Conservation (phyloP, 2,329 filamentous ascomycete species). For the Zymoseptoria crescenta region DNA sequence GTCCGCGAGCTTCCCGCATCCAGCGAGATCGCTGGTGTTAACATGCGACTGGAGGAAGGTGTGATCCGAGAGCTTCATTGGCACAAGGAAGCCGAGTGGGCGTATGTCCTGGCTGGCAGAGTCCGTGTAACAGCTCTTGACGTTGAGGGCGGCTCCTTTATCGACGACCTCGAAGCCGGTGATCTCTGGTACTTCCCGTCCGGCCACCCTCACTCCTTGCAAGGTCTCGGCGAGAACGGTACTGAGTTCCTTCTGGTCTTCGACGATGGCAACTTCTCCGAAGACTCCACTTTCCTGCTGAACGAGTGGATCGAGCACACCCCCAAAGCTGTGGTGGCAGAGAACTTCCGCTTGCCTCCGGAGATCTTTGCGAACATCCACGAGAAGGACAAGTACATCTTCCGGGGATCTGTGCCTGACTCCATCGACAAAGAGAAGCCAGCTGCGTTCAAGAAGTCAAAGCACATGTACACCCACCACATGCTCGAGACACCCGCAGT, state of each 20-base stretch:
- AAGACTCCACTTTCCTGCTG: slow-evolving; percentile 63
- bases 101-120: slow-evolving; percentile 58
- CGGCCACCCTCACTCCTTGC: slow-evolving; percentile 68
- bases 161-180: slow-evolving; percentile 67
- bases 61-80: slow-evolving; percentile 72
- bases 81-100: slow-evolving; percentile 77
- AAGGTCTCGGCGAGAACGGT: slow-evolving; percentile 60
- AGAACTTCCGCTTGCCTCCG: slow-evolving; percentile 67
- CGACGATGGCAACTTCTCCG: slow-evolving; percentile 52
- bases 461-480: slow-evolving; percentile 61
- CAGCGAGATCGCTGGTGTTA: slow-evolving; percentile 66
- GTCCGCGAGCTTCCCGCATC: slow-evolving; percentile 56
- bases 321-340: slow-evolving; percentile 60
- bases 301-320: slow-evolving; percentile 69
- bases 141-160: slow-evolving; percentile 66
- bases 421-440: slow-evolving; percentile 60
- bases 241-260: slow-evolving; percentile 58
- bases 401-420: slow-evolving; percentile 56
- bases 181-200: slow-evolving; percentile 78
- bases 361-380: slow-evolving; percentile 64
- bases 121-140: slow-evolving; percentile 67
- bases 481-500: slow-evolving; percentile 63
- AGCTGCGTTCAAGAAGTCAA: slow-evolving; percentile 57
- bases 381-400: slow-evolving; percentile 65
- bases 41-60: slow-evolving; percentile 67